Conservation (phyloP, 2,329 filamentous ascomycete species). For the Penicillium digitatum region DNA sequence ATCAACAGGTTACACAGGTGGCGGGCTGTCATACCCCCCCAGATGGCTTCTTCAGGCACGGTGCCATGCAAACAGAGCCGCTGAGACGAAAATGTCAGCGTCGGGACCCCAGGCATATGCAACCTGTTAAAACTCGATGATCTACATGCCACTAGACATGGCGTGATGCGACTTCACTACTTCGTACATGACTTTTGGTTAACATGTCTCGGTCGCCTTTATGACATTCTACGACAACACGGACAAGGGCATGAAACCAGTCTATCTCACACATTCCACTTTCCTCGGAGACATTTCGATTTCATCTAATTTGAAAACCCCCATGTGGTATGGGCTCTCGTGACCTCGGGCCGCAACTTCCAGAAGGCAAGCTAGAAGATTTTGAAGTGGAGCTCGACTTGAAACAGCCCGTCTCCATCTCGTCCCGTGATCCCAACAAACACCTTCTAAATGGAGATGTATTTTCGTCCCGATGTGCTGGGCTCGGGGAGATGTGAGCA, state of each 20-base stretch:
- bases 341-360: constrained; percentile 17
- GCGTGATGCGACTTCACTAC: neutral
- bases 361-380: constrained; percentile 17
- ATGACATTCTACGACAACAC: neutral
- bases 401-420: constrained; percentile 14
- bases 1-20: constrained; percentile 7
- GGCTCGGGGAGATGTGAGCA: neutral
- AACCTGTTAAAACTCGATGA: neutral
- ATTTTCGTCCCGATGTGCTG: neutral
- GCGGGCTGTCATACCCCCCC: neutral
- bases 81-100: constrained; percentile 1
- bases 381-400: constrained; percentile 10
- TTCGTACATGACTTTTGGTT: neutral
- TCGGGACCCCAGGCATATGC: neutral
- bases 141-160: constrained; percentile 3
- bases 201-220: constrained; percentile 13
- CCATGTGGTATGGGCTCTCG: constrained; percentile 4
- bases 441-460: constrained; percentile 2
- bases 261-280: neutral
- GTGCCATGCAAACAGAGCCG: neutral
- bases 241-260: neutral
- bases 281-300: constrained; percentile 1
- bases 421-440: constrained; percentile 10
- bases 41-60: neutral
- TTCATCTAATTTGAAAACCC: neutral